A percentile compares a stretch with the other conserved stretches of the same genome.
Conservation (phyloP, 1,139 yeast species). For the Blastobotrys aristatus region DNA sequence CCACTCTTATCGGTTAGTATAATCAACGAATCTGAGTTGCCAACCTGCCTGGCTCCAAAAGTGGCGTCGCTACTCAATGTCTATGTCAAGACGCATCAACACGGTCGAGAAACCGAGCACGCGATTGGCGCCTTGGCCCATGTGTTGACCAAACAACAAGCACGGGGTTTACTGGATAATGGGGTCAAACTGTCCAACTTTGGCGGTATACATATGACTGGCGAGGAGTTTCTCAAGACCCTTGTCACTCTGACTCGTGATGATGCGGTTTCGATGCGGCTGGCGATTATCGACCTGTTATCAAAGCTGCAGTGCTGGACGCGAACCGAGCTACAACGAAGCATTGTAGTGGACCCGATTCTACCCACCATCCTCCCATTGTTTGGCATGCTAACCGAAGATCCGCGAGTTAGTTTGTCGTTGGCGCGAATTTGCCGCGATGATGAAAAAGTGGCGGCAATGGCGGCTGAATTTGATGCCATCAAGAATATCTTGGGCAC, state of each 20-base stretch:
- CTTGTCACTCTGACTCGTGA: conserved; percentile 28
- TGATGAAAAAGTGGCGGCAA: conserved; percentile 29
- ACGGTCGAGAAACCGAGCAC: conserved; percentile 15
- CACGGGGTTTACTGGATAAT: conserved; percentile 6
- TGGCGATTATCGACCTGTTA: conserved; percentile 33
- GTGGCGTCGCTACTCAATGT: neutral
- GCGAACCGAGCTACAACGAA: conserved; percentile 21
- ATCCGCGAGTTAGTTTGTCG: conserved; percentile 29
- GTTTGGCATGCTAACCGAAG: conserved; percentile 23
- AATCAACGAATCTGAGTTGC: neutral
- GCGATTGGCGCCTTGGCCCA: conserved; percentile 31
- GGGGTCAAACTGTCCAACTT: neutral
- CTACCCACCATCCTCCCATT: conserved; percentile 36
- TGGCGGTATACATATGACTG: neutral
- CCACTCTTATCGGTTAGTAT: neutral
- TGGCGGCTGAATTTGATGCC: conserved; percentile 36
- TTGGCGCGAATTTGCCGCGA: conserved; percentile 33
- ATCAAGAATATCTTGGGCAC: conserved; percentile 27
- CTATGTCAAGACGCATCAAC: neutral
- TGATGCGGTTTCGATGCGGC: conserved; percentile 26
- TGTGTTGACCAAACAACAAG: conserved; percentile 18
- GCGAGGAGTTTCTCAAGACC: conserved; percentile 22
- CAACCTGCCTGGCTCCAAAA: conserved; percentile 2
- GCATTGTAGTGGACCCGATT: conserved; percentile 26
- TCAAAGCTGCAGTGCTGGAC: conserved; percentile 27